phyloP scores from a whole-genome alignment of 2,329 filamentous ascomycete genomes.

The Phyllachora maydis region DNA sequence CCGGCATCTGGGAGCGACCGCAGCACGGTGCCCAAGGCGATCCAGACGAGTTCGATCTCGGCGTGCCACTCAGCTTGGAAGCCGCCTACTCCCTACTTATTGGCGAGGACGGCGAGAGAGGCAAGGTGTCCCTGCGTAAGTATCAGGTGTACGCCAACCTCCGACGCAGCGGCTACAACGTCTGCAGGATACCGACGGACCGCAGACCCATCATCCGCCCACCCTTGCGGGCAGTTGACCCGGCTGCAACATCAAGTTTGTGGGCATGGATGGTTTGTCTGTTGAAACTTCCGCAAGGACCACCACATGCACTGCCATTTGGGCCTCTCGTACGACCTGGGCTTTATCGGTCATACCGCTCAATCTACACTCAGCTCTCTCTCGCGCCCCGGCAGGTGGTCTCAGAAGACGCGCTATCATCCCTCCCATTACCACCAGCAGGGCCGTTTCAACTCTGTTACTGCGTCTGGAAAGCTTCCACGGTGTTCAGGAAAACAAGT shows the following conservation, averaged over 20 bases:
- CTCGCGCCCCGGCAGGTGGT: constrained; percentile 53
- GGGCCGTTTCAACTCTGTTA: constrained; percentile 53
- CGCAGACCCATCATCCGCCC: constrained; percentile 3
- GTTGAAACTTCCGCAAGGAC: too few relatives aligned
- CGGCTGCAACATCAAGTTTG: constrained; percentile 7
- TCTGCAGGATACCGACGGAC: constrained; percentile 38
- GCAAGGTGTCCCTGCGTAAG: constrained; percentile 49
- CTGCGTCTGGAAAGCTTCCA: constrained; percentile 61
- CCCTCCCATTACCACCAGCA: constrained; percentile 18
- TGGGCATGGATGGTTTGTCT: too few relatives aligned
- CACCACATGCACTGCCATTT: too few relatives aligned
- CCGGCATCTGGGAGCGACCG: constrained; percentile 8
- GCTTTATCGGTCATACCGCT: constrained; percentile 42
- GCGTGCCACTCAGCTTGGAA: constrained; percentile 75
- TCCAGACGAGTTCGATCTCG: constrained; percentile 32
- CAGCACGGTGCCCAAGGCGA: constrained; percentile 6
- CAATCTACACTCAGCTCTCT: constrained; percentile 59
- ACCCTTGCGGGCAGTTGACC: too few relatives aligned
- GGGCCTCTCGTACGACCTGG: constrained; percentile 42
- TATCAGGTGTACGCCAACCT: constrained; percentile 79
- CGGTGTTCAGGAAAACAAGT: constrained; percentile 55
- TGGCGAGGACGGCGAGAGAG: constrained; percentile 41
- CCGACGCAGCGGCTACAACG: constrained; percentile 63
- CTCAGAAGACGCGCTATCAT: too few relatives aligned
- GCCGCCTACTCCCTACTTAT: constrained; percentile 75